These are phyloP conservation scores for Lasiodiplodia theobromae DNA, from an alignment of 2,329 filamentous ascomycete species.

Conservation along the genomic window DNA sequence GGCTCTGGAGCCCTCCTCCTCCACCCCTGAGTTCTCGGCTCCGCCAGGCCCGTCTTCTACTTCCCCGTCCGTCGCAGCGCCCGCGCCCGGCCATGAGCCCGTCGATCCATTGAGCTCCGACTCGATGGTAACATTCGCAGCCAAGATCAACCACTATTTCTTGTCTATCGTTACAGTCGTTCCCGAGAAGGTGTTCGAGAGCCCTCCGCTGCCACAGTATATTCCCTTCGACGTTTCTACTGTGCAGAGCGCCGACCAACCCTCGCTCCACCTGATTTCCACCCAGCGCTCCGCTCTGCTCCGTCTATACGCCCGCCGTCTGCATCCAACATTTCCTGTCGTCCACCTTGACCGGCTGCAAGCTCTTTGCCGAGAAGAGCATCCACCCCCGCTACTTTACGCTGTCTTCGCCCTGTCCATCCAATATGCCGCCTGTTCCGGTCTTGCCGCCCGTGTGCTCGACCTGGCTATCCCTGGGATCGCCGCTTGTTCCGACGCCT, in stretches of 20 bases:
- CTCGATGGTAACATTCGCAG: not conserved
- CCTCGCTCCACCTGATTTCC: not conserved
- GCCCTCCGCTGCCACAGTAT: not conserved
- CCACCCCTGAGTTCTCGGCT: not conserved
- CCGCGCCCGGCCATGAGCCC: not conserved
- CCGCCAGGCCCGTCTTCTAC: not conserved
- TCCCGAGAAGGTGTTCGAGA: not conserved
- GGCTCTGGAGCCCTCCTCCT: no score
- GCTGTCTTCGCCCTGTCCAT: not conserved
- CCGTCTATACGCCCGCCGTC: not conserved
- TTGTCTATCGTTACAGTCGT: not conserved
- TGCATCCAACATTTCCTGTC: not conserved
- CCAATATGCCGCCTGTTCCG: not conserved
- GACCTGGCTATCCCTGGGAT: not conserved
- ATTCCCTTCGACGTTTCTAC: not conserved
- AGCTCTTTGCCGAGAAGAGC: not conserved
- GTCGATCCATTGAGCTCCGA: not conserved
- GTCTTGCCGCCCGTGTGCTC: not conserved
- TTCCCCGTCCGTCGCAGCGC: not conserved
- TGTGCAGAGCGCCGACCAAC: not conserved
- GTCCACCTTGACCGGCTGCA: not conserved
- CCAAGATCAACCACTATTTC: not conserved
- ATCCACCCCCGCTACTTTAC: not conserved
- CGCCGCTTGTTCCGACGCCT: not conserved
- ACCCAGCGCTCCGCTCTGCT: not conserved